A percentile compares a stretch with the other conserved stretches of the same genome.
phyloP scores from a whole-genome alignment of 2,329 filamentous ascomycete genomes.

The Aspergillus fumigatiaffinis region DNA sequence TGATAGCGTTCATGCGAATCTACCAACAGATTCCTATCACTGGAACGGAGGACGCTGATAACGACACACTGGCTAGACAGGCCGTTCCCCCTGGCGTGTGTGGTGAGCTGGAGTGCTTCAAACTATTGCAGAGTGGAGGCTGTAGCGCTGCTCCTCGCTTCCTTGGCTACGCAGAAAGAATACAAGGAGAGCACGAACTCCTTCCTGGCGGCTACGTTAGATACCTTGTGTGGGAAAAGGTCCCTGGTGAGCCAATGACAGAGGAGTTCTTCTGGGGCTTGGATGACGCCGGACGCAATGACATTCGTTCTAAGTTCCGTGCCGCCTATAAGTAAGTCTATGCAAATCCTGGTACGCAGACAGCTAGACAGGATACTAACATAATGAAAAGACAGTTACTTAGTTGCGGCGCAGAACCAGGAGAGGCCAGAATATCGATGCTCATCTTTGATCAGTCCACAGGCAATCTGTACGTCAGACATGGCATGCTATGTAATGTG shows the following conservation, averaged over 20 bases:
- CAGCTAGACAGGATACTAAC: conserved; percentile 2
- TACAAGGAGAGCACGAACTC: conserved; percentile 10
- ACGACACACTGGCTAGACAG: conserved; percentile 8
- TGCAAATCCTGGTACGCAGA: conserved; percentile 1
- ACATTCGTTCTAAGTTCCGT: conserved; percentile 16
- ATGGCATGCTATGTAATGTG: conserved; percentile 5
- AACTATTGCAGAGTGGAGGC: conserved; percentile 7
- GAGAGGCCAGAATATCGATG: conserved; percentile 9
- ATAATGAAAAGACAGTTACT: conserved; percentile 11
- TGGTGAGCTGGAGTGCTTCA: conserved; percentile 14
- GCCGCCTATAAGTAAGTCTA: conserved; percentile 15
- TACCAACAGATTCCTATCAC: conserved; percentile 14
- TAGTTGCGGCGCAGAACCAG: conserved; percentile 10
- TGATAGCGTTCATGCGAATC: conserved; percentile 16
- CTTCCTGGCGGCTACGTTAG: conserved; percentile 14
- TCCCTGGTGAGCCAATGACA: conserved; percentile 10
- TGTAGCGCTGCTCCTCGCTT: conserved; percentile 15
- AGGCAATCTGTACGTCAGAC: conserved; percentile 11
- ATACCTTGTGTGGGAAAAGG: conserved; percentile 17
- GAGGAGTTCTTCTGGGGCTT: conserved; percentile 15
- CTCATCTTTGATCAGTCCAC: conserved; percentile 17
- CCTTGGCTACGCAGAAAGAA: conserved; percentile 12
- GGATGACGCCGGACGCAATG: conserved; percentile 6
- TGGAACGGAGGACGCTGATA: conserved; percentile 12
- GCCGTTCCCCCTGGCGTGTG: conserved; percentile 7